phyloP scores from a whole-genome alignment of 2,329 filamentous ascomycete species.

The Diaporthe vexans region DNA sequence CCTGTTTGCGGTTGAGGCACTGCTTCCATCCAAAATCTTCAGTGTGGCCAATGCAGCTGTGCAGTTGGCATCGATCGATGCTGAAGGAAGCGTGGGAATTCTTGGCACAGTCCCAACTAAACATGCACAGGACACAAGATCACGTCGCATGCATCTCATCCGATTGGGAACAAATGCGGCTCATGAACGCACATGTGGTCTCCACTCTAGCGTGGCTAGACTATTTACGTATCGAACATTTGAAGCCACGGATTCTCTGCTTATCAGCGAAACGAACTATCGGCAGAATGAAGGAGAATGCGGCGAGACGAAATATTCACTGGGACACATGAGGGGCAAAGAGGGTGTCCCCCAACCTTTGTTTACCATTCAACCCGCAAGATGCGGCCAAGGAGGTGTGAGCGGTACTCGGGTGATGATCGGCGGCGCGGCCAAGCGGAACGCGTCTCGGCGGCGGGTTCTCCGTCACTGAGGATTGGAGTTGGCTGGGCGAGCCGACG shows the following conservation, averaged over 20 bases:
- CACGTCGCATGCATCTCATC: background rate
- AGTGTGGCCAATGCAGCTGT: background rate
- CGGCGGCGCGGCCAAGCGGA: slow-evolving; percentile 17
- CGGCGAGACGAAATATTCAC: background rate
- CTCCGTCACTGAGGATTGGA: slow-evolving; percentile 9
- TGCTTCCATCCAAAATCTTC: background rate
- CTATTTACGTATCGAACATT: too few relatives aligned
- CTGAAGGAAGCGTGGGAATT: background rate
- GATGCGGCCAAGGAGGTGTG: slow-evolving; percentile 3
- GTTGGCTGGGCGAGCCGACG: slow-evolving; percentile 1
- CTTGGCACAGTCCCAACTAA: background rate
- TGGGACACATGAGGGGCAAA: background rate
- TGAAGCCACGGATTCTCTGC: too few relatives aligned
- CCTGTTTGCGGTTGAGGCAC: background rate
- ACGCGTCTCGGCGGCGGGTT: slow-evolving; percentile 11
- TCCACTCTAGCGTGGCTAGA: background rate
- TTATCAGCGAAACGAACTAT: background rate
- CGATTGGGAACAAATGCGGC: background rate
- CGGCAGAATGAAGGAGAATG: background rate
- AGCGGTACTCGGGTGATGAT: slow-evolving; percentile 17
- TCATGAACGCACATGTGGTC: background rate
- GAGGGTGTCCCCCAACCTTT: background rate
- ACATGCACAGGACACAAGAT: background rate
- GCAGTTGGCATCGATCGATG: background rate
- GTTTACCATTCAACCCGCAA: background rate